Evolutionary conservation across 2,329 filamentous ascomycete genomes (phyloP).

Genomic region (Aspergillus pseudotamarii): DNA sequence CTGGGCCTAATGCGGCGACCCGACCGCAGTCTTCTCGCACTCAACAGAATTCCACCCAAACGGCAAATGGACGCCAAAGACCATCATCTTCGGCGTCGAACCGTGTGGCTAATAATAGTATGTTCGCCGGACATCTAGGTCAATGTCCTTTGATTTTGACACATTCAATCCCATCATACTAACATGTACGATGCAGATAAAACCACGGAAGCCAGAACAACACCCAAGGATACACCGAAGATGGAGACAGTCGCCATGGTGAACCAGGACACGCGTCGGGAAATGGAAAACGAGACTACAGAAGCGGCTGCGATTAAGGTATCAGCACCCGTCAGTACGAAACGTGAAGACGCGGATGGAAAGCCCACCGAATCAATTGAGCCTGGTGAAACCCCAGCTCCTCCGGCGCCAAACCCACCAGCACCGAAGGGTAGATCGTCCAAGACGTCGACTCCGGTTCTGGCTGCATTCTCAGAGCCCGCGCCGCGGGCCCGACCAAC

Average conservation of each 20-base stretch:
- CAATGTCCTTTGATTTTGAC: conserved; percentile 8
- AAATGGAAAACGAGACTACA: conserved; percentile 28
- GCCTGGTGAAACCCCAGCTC: conserved; percentile 36
- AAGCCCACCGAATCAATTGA: conserved; percentile 34
- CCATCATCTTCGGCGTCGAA: conserved; percentile 64
- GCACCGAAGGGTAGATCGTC: conserved; percentile 40
- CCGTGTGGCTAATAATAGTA: conserved; percentile 59
- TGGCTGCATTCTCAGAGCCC: conserved; percentile 40
- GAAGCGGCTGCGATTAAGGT: conserved; percentile 20
- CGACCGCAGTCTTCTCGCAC: conserved; percentile 71
- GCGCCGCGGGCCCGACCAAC: conserved; percentile 37
- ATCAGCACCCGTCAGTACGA: conserved; percentile 27
- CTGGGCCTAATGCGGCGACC: conserved; percentile 58
- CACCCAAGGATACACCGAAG: conserved; percentile 53
- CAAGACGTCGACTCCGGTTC: conserved; percentile 46
- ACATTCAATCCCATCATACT: conserved; percentile 21
- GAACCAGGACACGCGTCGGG: conserved; percentile 42
- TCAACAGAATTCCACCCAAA: conserved; percentile 73
- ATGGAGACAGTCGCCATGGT: conserved; percentile 28
- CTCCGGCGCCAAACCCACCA: conserved; percentile 13
- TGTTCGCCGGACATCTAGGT: conserved; percentile 35
- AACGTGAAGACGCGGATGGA: conserved; percentile 40
- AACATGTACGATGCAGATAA: conserved; percentile 31
- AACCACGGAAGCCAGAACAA: conserved; percentile 54
- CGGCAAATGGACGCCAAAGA: conserved; percentile 58